Percentiles rank a stretch among this genome's conserved stretches.
Conservation (phyloP, 345 rosid genomes). For the Bruguiera parviflora region DNA sequence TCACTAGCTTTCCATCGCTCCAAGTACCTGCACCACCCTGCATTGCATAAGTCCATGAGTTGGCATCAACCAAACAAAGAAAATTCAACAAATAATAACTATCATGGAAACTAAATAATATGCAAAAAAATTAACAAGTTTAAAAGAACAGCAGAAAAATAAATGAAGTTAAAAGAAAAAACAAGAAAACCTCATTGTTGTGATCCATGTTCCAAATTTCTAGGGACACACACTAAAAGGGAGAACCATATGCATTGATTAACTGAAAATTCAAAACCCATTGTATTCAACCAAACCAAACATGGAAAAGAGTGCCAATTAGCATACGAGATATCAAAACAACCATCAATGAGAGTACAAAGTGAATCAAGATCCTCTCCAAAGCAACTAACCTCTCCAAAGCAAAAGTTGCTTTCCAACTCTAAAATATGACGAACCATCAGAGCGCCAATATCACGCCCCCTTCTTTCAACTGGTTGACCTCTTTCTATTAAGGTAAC, state of each 20-base stretch:
- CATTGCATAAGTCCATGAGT: slow-evolving; percentile 64
- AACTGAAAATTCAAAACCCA: background rate
- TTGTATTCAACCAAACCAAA: background rate
- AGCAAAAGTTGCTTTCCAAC: slow-evolving; percentile 94
- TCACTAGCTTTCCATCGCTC: slow-evolving; percentile 98
- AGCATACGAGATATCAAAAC: slow-evolving; percentile 15
- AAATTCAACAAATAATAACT: background rate
- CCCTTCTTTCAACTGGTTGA: slow-evolving; percentile 88
- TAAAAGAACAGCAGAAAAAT: background rate
- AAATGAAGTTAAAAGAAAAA: background rate
- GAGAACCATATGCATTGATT: background rate
- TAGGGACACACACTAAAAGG: background rate
- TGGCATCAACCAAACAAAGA: slow-evolving; percentile 14
- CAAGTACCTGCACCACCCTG: slow-evolving; percentile 99
- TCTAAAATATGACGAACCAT: slow-evolving; percentile 71
- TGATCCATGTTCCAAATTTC: background rate
- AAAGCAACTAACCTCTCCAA: slow-evolving; percentile 96
- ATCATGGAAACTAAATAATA: background rate
- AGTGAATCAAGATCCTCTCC: slow-evolving; percentile 56
- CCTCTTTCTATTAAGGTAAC: slow-evolving; percentile 93
- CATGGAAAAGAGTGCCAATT: background rate
- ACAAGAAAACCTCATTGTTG: background rate
- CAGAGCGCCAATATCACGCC: slow-evolving; percentile 89
- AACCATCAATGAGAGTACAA: slow-evolving; percentile 21
- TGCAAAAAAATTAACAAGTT: background rate